These are phyloP conservation scores for Lablab purpureus DNA, from an alignment of 306 rosid species.

Conservation along the genomic window DNA sequence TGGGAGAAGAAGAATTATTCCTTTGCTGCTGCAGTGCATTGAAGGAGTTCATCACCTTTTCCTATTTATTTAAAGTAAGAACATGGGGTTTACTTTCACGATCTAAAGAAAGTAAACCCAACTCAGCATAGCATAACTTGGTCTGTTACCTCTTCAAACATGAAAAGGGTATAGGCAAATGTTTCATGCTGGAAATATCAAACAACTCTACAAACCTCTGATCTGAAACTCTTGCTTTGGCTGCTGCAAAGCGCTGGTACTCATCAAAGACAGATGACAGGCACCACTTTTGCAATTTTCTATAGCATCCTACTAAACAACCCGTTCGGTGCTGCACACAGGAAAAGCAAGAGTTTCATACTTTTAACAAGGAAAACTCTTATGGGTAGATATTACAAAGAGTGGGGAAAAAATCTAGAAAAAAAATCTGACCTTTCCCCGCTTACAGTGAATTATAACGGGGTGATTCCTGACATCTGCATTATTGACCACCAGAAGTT, in stretches of 20 bases:
- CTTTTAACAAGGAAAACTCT: conserved; percentile 5
- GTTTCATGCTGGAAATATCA: conserved; percentile 82
- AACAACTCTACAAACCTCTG: conserved; percentile 93
- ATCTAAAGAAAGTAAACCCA: conserved; percentile 51
- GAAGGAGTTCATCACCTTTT: conserved; percentile 68
- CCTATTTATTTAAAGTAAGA: conserved; percentile 54
- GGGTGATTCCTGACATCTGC: conserved; percentile 97
- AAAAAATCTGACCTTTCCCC: conserved; percentile 79
- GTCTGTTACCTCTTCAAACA: conserved; percentile 62
- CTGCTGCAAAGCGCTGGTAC: conserved; percentile 96
- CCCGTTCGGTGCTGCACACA: conserved; percentile 94
- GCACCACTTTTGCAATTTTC: conserved; percentile 95
- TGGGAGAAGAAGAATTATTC: conserved; percentile 51
- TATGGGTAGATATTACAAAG: not conserved
- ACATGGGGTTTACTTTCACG: conserved; percentile 51
- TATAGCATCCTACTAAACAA: conserved; percentile 94
- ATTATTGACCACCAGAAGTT: conserved; percentile 40
- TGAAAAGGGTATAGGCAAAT: conserved; percentile 76
- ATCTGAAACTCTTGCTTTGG: conserved; percentile 97
- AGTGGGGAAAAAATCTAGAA: not conserved
- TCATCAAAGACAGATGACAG: conserved; percentile 90
- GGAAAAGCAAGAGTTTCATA: conserved; percentile 34
- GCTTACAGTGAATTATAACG: conserved; percentile 88
- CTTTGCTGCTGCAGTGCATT: conserved; percentile 59
- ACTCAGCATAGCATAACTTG: conserved; percentile 39